Base-by-base conservation (phyloP, 2,329 filamentous ascomycete species). In the Neospermospora avenae region DNA sequence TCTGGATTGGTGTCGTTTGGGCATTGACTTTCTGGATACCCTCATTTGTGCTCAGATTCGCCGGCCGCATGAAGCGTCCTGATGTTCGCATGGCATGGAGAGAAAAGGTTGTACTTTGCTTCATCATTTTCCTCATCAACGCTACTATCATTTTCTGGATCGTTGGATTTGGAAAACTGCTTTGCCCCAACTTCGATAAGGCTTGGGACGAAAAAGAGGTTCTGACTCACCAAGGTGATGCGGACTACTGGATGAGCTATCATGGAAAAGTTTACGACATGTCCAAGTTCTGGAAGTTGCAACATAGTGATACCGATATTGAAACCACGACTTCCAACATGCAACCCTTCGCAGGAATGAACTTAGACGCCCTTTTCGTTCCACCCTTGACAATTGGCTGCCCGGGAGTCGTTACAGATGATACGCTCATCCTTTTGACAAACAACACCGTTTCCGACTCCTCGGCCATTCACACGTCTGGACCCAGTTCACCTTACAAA, bases 61-160 rank as follows among this genome's bases (percentile, higher is more conserved):
- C 98, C 60, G 95, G 95, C 34, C 90, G 93, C 22, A 99, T 99
- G 95, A 96, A 96, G 77, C 87, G 95, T 58, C 95, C 93, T 1
- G 95, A 99, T 76, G 91, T 99, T 8, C 90, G 95, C 25, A 90
- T 97, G 85, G 95, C 95, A 0, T 99, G 95, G 95, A 85, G 95
- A 75, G 95, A 99, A 72, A 99, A 99, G 76, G 55, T 99, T 11
- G 88, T 95, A 0, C 79, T 99, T 11, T 86, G 93, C 49, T 79
- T 90, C 60, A 69, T 96, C 55, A 98, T 99, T 67, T 73, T 90
- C 31, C 69, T 99, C 13, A 76, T 96, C 67, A 99, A 99, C 75
- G 91, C 73, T 41, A 71, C 84, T 28, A 84, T 99, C 63, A 81
- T 97, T 60, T 99, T 99, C 77, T 96, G 91, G 83, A 97, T 99